These are phyloP conservation scores for Phoma sp. DNA, from an alignment of 2,329 filamentous ascomycete genomes.

Conservation along the genomic window DNA sequence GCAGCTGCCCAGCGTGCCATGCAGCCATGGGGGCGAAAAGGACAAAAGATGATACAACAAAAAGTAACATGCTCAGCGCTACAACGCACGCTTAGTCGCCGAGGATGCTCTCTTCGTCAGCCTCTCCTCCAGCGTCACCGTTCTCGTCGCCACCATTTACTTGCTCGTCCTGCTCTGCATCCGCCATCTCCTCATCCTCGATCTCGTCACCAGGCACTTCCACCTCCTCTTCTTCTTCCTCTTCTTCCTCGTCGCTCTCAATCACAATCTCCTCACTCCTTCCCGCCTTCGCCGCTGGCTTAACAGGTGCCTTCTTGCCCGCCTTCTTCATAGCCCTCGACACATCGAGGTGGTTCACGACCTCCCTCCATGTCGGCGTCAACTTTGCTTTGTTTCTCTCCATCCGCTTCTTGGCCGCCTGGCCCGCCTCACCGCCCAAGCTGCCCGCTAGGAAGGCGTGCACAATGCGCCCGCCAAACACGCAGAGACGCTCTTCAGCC, in stretches of 20 bases:
- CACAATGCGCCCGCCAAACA: constrained; percentile 83
- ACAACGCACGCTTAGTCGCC: constrained; percentile 40
- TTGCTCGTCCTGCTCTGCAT: constrained; percentile 44
- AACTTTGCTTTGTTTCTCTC: constrained; percentile 80
- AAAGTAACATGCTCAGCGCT: not conserved
- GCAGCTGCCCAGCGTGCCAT: constrained; percentile 5
- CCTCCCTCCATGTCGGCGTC: constrained; percentile 84
- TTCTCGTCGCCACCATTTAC: constrained; percentile 48
- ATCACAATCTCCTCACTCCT: constrained; percentile 49
- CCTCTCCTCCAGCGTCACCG: constrained; percentile 43
- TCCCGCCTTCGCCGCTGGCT: constrained; percentile 52
- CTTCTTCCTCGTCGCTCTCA: constrained; percentile 35
- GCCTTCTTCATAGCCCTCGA: constrained; percentile 52
- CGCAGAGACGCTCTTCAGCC: constrained; percentile 84
- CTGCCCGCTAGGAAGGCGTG: constrained; percentile 78
- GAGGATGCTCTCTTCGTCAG: constrained; percentile 53
- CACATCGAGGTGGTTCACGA: constrained; percentile 77
- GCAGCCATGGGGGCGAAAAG: constrained; percentile 5
- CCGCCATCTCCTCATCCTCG: constrained; percentile 49
- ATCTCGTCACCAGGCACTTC: constrained; percentile 38
- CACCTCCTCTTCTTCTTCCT: constrained; percentile 24
- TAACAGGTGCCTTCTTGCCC: constrained; percentile 36
- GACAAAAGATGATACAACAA: constrained; percentile 2
- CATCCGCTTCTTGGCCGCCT: constrained; percentile 71
- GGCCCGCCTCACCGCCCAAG: constrained; percentile 63